Evolutionary conservation across 495 filamentous ascomycete species (phyloP).

Genomic region (Hypoxylon cercidicola): DNA sequence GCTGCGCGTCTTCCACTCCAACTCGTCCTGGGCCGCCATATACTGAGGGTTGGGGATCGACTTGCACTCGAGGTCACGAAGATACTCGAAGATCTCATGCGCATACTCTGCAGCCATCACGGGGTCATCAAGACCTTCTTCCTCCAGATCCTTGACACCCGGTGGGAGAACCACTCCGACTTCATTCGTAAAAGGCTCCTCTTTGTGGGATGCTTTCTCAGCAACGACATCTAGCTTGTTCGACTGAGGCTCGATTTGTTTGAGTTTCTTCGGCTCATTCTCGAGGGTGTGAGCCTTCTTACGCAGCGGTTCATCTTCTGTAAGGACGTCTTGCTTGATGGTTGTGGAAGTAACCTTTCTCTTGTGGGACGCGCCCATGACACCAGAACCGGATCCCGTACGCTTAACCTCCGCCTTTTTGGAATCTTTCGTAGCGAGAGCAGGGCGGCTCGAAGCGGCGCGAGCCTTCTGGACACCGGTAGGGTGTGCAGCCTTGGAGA

Average conservation of each 20-base stretch:
- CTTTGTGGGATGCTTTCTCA: constrained; percentile 76
- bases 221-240: constrained; percentile 56
- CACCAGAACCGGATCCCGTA: constrained; percentile 76
- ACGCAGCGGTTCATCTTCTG: constrained; percentile 63
- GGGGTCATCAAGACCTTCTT: constrained; percentile 89
- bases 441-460: constrained; percentile 70
- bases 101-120: constrained; percentile 98
- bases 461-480: constrained; percentile 83
- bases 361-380: constrained; percentile 71
- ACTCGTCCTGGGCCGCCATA: constrained; percentile 90
- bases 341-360: constrained; percentile 61
- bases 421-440: constrained; percentile 69
- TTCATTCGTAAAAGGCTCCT: constrained; percentile 74
- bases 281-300: constrained; percentile 57
- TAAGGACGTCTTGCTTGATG: constrained; percentile 68
- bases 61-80: constrained; percentile 82
- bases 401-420: constrained; percentile 76
- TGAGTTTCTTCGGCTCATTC: not conserved
- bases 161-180: constrained; percentile 52
- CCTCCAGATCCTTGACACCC: constrained; percentile 75
- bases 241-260: constrained; percentile 43
- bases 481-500: constrained; percentile 80
- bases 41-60: constrained; percentile 92
- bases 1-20: constrained; percentile 98
- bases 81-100: constrained; percentile 96